These are phyloP conservation scores for Thermochaetoides dissita DNA, from an alignment of 2,329 filamentous ascomycete species.

Conservation along the genomic window DNA sequence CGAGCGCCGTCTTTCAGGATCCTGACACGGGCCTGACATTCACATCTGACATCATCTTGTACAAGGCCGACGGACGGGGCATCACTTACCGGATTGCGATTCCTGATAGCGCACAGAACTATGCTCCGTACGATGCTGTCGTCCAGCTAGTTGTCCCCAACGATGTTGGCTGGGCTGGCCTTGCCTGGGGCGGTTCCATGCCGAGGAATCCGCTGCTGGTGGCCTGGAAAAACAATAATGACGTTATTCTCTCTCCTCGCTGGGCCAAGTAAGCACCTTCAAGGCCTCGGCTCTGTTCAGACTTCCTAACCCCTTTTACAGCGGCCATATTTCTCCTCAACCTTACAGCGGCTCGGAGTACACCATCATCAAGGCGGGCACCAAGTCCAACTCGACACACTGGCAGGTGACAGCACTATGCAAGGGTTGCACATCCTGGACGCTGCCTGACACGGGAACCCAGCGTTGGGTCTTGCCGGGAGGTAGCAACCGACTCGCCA, in stretches of 20 bases:
- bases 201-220: constrained; percentile 30
- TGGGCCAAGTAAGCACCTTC: constrained; percentile 27
- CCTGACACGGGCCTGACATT: constrained; percentile 29
- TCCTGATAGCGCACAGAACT: constrained; percentile 7
- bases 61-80: constrained; percentile 24
- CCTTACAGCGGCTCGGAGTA: constrained; percentile 19
- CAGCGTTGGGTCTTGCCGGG: constrained; percentile 14
- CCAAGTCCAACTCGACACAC: constrained; percentile 25
- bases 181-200: constrained; percentile 35
- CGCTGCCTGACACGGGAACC: constrained; percentile 6
- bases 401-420: constrained; percentile 28
- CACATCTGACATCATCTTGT: constrained; percentile 17
- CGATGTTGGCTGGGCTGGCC: constrained; percentile 31
- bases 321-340: constrained; percentile 20
- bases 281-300: not conserved
- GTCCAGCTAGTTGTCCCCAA: constrained; percentile 29
- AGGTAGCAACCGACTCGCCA: constrained; percentile 18
- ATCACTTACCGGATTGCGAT: constrained; percentile 16
- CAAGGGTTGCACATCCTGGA: constrained; percentile 16
- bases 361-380: constrained; percentile 24
- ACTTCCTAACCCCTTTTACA: constrained; percentile 11
- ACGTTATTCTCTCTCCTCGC: constrained; percentile 26
- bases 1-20: constrained; percentile 19
- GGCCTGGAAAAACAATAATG: constrained; percentile 27
- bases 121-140: constrained; percentile 13